These are phyloP conservation scores for Botrytis tulipae DNA, from an alignment of 2,329 filamentous ascomycete species.

Conservation along the genomic window DNA sequence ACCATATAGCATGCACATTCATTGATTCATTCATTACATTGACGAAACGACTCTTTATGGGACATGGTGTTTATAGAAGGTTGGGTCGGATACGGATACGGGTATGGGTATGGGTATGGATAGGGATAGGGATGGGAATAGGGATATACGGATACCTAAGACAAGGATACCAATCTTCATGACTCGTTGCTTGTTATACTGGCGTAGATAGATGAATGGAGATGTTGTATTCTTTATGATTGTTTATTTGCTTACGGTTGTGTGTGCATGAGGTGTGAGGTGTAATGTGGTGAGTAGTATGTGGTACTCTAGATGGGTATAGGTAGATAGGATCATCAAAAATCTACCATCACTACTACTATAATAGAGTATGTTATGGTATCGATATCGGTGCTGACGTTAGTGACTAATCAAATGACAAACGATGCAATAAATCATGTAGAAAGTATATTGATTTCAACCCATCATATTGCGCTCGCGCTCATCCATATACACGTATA, in stretches of 20 bases:
- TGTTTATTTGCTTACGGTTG: background rate
- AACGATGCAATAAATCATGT: background rate
- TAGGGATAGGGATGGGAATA: background rate
- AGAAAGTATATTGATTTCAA: background rate
- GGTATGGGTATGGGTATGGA: background rate
- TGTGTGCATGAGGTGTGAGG: too few species aligned
- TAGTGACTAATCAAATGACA: background rate
- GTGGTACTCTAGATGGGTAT: background rate
- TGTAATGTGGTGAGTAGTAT: too few species aligned
- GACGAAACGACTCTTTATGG: background rate
- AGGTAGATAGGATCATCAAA: background rate
- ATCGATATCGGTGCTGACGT: too few species aligned
- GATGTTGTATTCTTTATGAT: background rate
- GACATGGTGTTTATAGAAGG: conserved; percentile 4
- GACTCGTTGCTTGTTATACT: background rate
- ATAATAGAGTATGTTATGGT: too few species aligned
- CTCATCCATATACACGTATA: background rate
- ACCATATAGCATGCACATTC: background rate
- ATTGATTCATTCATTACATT: background rate
- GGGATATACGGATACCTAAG: background rate
- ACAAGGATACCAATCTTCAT: conserved; percentile 1
- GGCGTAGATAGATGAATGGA: background rate
- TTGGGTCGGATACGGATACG: background rate
- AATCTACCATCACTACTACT: too few species aligned
- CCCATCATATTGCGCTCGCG: background rate